phyloP scores from a whole-genome alignment of 2,329 filamentous ascomycete genomes.

The Thelonectria olida region DNA sequence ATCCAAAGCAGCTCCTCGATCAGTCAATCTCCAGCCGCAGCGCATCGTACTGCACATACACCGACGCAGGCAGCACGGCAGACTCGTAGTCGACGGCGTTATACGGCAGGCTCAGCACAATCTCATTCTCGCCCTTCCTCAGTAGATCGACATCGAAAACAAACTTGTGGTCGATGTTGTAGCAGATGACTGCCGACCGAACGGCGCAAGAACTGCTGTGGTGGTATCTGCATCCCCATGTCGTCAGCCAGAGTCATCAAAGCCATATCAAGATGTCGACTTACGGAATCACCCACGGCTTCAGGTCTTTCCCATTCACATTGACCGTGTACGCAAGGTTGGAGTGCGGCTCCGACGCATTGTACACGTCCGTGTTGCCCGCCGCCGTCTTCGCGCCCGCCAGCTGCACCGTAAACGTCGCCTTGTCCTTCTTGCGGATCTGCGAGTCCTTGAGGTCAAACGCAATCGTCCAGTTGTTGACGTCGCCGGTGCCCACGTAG shows the following conservation, averaged over 20 bases:
- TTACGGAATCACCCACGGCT: slow-evolving; percentile 67
- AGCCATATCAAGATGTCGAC: too few relatives aligned
- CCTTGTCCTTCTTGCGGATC: slow-evolving; percentile 52
- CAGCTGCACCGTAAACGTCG: slow-evolving; percentile 70
- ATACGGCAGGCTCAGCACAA: slow-evolving; percentile 66
- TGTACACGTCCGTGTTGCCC: slow-evolving; percentile 68
- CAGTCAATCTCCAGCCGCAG: slow-evolving; percentile 64
- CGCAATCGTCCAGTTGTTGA: slow-evolving; percentile 68
- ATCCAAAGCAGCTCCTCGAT: too few relatives aligned
- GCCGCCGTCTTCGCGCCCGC: slow-evolving; percentile 69
- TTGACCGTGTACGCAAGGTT: slow-evolving; percentile 60
- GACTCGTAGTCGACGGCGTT: slow-evolving; percentile 68
- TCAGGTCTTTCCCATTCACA: slow-evolving; percentile 52
- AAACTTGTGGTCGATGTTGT: slow-evolving; percentile 69
- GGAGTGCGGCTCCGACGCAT: slow-evolving; percentile 59
- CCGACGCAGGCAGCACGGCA: slow-evolving; percentile 61
- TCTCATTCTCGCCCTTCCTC: slow-evolving; percentile 61
- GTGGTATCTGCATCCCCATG: slow-evolving; percentile 36
- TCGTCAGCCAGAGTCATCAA: too few relatives aligned
- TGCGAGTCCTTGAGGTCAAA: slow-evolving; percentile 58
- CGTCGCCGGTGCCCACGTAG: slow-evolving; percentile 52
- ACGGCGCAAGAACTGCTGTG: slow-evolving; percentile 64
- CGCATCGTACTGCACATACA: slow-evolving; percentile 74
- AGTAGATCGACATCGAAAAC: slow-evolving; percentile 60
- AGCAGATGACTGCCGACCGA: slow-evolving; percentile 68